Evolutionary conservation across 2,329 filamentous ascomycete species (phyloP), one percentile per base, ranked within the genome.

Genomic region (Fusarium abutilonis): DNA sequence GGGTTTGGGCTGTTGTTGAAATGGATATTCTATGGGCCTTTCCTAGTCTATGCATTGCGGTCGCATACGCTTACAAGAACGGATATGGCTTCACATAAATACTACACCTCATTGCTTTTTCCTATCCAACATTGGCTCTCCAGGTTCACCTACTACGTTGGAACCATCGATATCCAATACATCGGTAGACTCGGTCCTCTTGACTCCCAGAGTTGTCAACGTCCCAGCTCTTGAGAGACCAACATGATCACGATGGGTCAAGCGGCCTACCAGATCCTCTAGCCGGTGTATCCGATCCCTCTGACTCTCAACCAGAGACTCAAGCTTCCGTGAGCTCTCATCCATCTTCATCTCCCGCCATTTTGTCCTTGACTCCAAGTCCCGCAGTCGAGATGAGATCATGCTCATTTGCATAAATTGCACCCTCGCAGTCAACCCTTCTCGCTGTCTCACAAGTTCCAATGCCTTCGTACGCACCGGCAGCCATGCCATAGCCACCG

Each of bases 1-100:
- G 94, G 93, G 84, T 98, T 5, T 98, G 94, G 93, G 87, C 90
- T 29, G 89, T 98, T 19, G 83, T 98, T 42, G 95, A 99, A 78
- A 83, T 97, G 77, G 84, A 92, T 52, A 79, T 96, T 36, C 71
- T 81, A 0, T 87, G 85, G 70, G 91, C 90, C 0, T 78, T 89
- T 2, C 66, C 76, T 11, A 89, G 86, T 64, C 72, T 89, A 32
- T 72, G 74, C 4, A 64, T 77, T 2, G 77, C 80, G 2, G 79
- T 69, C 2, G 72, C 64, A 5, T 88, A 82, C 63, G 70, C 84
- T 23, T 80, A 78, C 73, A 71, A 74, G 23, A 77, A 79, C 15
- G 85, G 82, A 1, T 87, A 86, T 66, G 75, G 70, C 26, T 74
- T 85, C 15, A 50, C 43, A 46, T 73, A 69, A 55, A 52, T 26